Conservation (phyloP, 768 basidiomycete species). For the Hypholoma sublateritium region DNA sequence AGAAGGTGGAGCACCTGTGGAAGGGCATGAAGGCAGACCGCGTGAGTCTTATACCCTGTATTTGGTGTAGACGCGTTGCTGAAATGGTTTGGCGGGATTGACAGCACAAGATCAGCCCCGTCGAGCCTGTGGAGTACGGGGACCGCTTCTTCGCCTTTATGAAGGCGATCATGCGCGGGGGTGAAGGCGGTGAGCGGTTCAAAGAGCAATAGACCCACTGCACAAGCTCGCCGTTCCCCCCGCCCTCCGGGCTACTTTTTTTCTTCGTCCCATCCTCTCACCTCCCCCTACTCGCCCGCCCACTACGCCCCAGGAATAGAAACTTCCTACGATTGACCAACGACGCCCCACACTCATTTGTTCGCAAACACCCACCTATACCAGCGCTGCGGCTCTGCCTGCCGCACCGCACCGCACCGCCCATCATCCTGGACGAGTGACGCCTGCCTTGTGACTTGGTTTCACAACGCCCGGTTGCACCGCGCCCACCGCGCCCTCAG, state of each 20-base stretch:
- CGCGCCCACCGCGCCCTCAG: too few relatives aligned
- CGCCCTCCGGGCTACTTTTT: background rate
- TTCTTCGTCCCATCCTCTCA: background rate
- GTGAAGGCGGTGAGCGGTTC: conserved; percentile 58
- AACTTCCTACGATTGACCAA: background rate
- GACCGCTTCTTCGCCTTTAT: conserved; percentile 88
- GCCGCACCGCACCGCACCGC: background rate
- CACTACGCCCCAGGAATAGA: background rate
- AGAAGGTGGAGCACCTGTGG: conserved; percentile 89
- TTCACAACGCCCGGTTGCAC: background rate
- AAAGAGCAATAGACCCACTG: conserved; percentile 21
- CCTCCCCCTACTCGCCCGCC: too few relatives aligned
- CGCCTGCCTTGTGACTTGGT: background rate
- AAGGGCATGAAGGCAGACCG: conserved; percentile 83
- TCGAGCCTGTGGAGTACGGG: conserved; percentile 84
- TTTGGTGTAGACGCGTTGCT: background rate
- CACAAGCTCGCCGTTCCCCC: background rate
- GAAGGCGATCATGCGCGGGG: conserved; percentile 83
- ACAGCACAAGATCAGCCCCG: conserved; percentile 94
- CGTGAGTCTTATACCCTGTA: conserved; percentile 51
- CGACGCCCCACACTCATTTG: conserved; percentile 4
- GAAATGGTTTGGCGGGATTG: conserved; percentile 11
- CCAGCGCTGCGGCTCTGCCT: background rate
- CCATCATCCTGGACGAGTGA: background rate
- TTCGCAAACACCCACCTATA: background rate